Evolutionary conservation across 257 asterid species (phyloP).

Genomic region (Salvia hispanica): DNA sequence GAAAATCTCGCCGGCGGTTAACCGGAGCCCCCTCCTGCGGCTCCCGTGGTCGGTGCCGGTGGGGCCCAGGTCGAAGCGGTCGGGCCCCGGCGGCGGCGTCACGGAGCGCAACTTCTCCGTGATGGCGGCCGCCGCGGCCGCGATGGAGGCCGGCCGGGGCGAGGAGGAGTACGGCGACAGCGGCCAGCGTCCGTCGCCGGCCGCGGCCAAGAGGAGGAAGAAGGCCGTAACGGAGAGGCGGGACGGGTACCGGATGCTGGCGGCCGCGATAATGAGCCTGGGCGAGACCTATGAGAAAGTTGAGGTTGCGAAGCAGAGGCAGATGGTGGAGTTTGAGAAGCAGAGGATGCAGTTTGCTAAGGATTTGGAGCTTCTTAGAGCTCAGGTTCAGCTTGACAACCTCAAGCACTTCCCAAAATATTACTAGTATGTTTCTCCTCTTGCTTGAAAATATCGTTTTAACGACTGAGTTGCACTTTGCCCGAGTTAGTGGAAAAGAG

Average conservation of each 20-base stretch:
- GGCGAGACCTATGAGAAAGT: constrained; percentile 71
- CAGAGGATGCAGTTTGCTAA: constrained; percentile 82
- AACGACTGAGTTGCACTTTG: too few relatives aligned
- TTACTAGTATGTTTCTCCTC: constrained; percentile 33
- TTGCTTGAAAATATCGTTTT: too few relatives aligned
- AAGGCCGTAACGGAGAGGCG: constrained; percentile 28
- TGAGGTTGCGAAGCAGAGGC: constrained; percentile 80
- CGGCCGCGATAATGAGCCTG: constrained; percentile 69
- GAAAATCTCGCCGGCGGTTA: constrained; percentile 31
- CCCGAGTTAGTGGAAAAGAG: too few relatives aligned
- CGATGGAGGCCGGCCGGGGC: constrained; percentile 52
- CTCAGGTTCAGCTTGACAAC: constrained; percentile 71
- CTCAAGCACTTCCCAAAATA: constrained; percentile 52
- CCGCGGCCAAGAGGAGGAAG: constrained; percentile 40
- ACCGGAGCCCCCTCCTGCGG: constrained; percentile 31
- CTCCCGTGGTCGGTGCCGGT: constrained; percentile 72
- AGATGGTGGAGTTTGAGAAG: constrained; percentile 88
- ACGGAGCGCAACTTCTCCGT: constrained; percentile 69
- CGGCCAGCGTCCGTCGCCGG: constrained; percentile 30
- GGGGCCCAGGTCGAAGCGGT: constrained; percentile 75
- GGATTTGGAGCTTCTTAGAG: constrained; percentile 85
- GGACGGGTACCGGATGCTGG: constrained; percentile 60
- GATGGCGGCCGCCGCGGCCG: constrained; percentile 73
- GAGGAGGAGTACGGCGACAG: constrained; percentile 41
- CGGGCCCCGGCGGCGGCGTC: constrained; percentile 43